Evolutionary conservation across 805 yeast genomes (phyloP), one percentile per base, ranked within the genome.

Genomic region (Ogataea ganodermae): DNA sequence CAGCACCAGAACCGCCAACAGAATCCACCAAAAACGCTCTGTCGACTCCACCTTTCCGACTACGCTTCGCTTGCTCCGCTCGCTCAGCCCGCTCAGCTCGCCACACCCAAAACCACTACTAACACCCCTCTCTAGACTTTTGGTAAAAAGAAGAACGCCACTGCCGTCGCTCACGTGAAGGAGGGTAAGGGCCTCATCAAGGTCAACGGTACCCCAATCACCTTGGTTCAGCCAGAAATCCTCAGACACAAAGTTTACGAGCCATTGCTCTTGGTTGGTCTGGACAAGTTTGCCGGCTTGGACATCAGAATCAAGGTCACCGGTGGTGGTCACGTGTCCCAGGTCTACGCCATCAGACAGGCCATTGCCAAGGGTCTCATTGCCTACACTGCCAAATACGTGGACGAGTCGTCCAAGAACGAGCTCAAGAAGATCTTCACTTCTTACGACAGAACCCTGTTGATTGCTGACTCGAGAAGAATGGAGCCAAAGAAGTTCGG

Each of bases 401-500:
- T 94, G 71, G 99, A 94, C 72, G 99, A 94, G 84, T 96, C 96
- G 76, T 87, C 97, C 69, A 94, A 94, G 89, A 92, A 92, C 82
- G 98, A 92, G 82, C 86, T 94, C 76, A 94, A 94, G 96, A 91
- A 90, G 83, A 86, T 95, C 69, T 89, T 91, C 81, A 83, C 92
- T 63, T 73, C 96, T 70, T 95, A 91, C 86, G 99, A 94, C 92
- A 91, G 96, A 85, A 89, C 98, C 76, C 86, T 94, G 76, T 86
- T 94, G 81, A 94, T 94, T 77, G 98, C 99, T 70, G 99, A 94
- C 79, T 82, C 97, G 69, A 90, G 99, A 88, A 92, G 96, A 86
- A 86, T 91, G 86, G 99, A 94, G 84, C 99, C 99, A 86, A 94
- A 94, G 97, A 94, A 94, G 85, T 94, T 94, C 84, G 99, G 99